A percentile compares a stretch with the other conserved stretches of the same genome.
Evolutionary conservation across 768 basidiomycete genomes (phyloP).

Genomic region (Cystofilobasidium capitatum): DNA sequence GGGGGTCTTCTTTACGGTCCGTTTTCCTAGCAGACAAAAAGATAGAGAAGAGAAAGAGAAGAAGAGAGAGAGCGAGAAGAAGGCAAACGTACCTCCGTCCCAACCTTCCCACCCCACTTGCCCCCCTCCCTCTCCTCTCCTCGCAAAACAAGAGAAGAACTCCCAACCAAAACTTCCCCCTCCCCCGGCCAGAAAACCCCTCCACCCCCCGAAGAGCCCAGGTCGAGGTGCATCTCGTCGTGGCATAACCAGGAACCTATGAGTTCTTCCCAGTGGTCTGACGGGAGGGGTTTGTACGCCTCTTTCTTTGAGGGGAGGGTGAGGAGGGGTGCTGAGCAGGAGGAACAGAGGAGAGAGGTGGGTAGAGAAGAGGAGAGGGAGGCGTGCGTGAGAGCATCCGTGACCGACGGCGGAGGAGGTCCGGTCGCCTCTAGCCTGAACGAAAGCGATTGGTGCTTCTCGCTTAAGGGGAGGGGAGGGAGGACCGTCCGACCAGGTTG

Average conservation of each 20-base stretch:
- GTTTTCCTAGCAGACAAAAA: neutral
- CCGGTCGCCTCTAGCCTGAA: no score
- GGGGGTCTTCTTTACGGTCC: constrained; percentile 75
- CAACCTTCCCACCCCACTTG: constrained; percentile 34
- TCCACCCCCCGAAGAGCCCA: constrained; percentile 48
- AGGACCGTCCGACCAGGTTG: no score
- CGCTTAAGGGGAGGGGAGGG: no score
- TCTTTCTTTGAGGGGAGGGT: constrained; percentile 6
- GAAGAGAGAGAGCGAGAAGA: constrained; percentile 25
- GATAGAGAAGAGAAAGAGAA: constrained; percentile 17
- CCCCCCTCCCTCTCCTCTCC: constrained; percentile 49
- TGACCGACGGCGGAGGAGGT: no score
- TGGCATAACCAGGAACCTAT: constrained; percentile 99
- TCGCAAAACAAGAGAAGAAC: constrained; percentile 76
- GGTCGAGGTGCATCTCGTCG: constrained; percentile 71
- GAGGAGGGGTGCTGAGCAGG: constrained; percentile 62
- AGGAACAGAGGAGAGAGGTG: constrained; percentile 62
- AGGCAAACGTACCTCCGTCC: constrained; percentile 49
- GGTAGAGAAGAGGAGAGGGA: constrained; percentile 45
- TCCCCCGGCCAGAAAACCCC: constrained; percentile 62
- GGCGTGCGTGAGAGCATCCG: no score
- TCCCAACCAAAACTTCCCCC: constrained; percentile 72
- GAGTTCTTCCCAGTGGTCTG: constrained; percentile 94
- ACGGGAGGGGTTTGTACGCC: constrained; percentile 73
- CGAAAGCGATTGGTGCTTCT: no score